Evolutionary conservation across 768 basidiomycete genomes (phyloP).

Genomic region (Sporobolomyces roseus): DNA sequence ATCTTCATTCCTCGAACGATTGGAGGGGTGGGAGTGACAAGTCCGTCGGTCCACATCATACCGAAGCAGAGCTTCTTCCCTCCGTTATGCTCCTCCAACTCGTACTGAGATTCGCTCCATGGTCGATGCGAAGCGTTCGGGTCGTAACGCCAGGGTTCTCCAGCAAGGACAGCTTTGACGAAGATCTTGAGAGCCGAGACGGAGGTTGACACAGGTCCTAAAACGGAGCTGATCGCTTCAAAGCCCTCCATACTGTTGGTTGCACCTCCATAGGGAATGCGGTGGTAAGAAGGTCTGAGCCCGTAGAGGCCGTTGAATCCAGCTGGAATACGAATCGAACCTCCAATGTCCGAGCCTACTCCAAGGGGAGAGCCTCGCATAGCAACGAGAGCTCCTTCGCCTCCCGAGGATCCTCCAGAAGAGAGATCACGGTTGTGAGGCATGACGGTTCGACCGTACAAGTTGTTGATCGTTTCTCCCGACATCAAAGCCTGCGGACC

Average conservation of each 20-base stretch:
- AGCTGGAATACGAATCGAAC: conserved; percentile 66
- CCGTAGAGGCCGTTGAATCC: conserved; percentile 68
- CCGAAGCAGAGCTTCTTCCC: conserved; percentile 55
- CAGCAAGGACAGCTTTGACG: conserved; percentile 60
- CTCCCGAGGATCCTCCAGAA: conserved; percentile 45
- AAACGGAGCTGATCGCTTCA: conserved; percentile 65
- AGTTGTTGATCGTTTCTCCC: conserved; percentile 43
- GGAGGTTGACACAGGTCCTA: conserved; percentile 66
- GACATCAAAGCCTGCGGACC: conserved; percentile 29
- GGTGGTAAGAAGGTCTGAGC: conserved; percentile 64
- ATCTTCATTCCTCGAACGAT: conserved; percentile 60
- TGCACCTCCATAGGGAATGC: conserved; percentile 64
- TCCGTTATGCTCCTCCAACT: conserved; percentile 59
- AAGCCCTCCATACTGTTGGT: conserved; percentile 63
- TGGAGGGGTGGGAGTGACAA: conserved; percentile 63
- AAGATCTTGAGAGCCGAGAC: conserved; percentile 64
- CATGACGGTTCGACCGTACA: conserved; percentile 46
- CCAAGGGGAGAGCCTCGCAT: conserved; percentile 43
- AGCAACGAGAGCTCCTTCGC: conserved; percentile 47
- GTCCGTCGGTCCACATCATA: conserved; percentile 64
- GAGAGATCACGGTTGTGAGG: conserved; percentile 46
- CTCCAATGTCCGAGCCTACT: conserved; percentile 49
- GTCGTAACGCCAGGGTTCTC: conserved; percentile 65
- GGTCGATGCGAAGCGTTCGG: conserved; percentile 58
- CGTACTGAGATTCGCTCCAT: conserved; percentile 63